phyloP scores from a whole-genome alignment of 1,139 yeast genomes.

The Suhomyces yuchorum region DNA sequence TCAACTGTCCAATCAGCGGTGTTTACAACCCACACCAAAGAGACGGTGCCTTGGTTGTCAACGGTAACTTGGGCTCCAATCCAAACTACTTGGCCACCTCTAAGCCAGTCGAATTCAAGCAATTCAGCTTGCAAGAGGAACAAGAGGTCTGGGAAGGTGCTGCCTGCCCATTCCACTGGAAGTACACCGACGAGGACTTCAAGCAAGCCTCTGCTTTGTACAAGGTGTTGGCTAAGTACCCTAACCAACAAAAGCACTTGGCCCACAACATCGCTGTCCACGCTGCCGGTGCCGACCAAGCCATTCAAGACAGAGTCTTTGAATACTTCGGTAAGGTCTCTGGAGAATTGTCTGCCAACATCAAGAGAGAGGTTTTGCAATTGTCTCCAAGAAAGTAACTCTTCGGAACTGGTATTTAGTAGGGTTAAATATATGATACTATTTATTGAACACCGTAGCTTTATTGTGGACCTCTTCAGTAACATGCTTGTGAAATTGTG shows the following conservation, averaged over 20 bases:
- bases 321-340: slow-evolving; percentile 76
- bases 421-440: slow-evolving; percentile 3
- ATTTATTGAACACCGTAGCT: background rate
- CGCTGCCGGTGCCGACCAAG: slow-evolving; percentile 66
- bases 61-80: slow-evolving; percentile 81
- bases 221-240: slow-evolving; percentile 72
- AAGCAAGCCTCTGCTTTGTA: slow-evolving; percentile 68
- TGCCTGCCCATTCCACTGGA: slow-evolving; percentile 89
- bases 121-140: slow-evolving; percentile 48
- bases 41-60: slow-evolving; percentile 84
- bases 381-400: slow-evolving; percentile 54
- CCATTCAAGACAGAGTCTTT: slow-evolving; percentile 77
- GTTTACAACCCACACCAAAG: slow-evolving; percentile 68
- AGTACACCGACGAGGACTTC: slow-evolving; percentile 69
- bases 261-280: slow-evolving; percentile 85
- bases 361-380: slow-evolving; percentile 64
- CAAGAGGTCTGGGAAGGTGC: slow-evolving; percentile 91
- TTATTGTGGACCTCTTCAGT: too few species aligned
- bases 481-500: too few species aligned
- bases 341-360: slow-evolving; percentile 56
- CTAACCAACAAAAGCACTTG: slow-evolving; percentile 79
- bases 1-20: slow-evolving; percentile 62
- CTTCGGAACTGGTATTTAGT: slow-evolving; percentile 11
- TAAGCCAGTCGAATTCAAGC: slow-evolving; percentile 56
- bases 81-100: slow-evolving; percentile 76